These are phyloP conservation scores for Casuarina glauca DNA, from an alignment of 306 rosid genomes.

Conservation along the genomic window DNA sequence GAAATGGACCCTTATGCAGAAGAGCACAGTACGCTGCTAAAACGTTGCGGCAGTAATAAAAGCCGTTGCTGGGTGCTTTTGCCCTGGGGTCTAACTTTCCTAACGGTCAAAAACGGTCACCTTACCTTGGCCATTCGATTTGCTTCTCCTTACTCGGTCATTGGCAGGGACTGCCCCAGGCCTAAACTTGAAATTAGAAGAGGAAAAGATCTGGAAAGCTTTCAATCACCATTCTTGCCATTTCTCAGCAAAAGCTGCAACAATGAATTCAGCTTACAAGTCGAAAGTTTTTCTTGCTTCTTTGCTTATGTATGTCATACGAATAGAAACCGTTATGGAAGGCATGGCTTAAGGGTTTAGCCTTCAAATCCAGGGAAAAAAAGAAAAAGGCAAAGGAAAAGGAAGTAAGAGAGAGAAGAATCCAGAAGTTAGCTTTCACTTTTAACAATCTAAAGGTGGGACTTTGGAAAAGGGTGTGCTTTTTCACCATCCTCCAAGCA, in stretches of 20 bases:
- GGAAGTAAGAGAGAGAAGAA: too few species aligned
- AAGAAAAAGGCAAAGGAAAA: background rate
- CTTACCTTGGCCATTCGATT: slow-evolving; percentile 22
- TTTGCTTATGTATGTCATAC: too few species aligned
- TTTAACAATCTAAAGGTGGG: too few species aligned
- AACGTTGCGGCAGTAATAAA: background rate
- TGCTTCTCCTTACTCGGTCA: background rate
- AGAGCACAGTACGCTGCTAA: background rate
- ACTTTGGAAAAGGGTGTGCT: too few species aligned
- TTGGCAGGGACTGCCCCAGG: slow-evolving; percentile 28
- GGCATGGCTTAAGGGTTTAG: too few species aligned
- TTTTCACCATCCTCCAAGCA: too few species aligned
- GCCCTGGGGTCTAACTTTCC: slow-evolving; percentile 29
- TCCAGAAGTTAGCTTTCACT: too few species aligned
- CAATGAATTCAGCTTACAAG: too few species aligned
- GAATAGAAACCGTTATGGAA: too few species aligned
- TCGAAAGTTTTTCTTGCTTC: too few species aligned
- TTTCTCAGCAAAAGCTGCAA: background rate
- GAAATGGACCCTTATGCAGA: background rate
- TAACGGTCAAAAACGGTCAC: slow-evolving; percentile 51
- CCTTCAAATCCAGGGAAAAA: too few species aligned
- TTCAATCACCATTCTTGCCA: background rate
- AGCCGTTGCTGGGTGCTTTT: slow-evolving; percentile 18
- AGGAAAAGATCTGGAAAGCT: background rate
- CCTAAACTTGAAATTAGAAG: background rate